These are phyloP conservation scores for Neofusicoccum laricinum DNA, from an alignment of 2,329 filamentous ascomycete genomes.

Conservation along the genomic window DNA sequence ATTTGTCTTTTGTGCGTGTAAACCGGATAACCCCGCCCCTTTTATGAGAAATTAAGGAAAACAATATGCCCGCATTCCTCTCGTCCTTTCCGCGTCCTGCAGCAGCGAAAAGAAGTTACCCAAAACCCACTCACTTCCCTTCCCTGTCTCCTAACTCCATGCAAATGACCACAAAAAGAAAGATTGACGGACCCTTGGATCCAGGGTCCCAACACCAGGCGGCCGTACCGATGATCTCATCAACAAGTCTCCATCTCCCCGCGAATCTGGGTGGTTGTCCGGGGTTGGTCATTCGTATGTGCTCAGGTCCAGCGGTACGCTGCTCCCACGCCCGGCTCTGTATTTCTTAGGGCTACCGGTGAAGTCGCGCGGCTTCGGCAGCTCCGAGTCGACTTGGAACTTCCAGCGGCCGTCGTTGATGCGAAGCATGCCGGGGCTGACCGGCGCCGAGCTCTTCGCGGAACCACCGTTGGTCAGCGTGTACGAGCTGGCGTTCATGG, in stretches of 20 bases:
- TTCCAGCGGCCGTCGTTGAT: conserved; percentile 75
- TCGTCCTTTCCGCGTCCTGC: background rate
- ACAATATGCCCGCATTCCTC: background rate
- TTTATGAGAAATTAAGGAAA: background rate
- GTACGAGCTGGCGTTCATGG: conserved; percentile 73
- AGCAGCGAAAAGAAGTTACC: background rate
- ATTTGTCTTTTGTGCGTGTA: background rate
- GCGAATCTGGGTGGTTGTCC: background rate
- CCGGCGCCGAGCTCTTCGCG: conserved; percentile 18
- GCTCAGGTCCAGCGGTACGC: conserved; percentile 82
- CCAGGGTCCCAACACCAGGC: background rate
- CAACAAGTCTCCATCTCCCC: too few species aligned
- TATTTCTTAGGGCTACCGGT: conserved; percentile 73
- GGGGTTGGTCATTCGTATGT: conserved; percentile 44
- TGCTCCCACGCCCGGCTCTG: conserved; percentile 86
- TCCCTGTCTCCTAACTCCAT: conserved; percentile 7
- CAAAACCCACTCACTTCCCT: background rate
- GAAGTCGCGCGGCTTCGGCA: conserved; percentile 85
- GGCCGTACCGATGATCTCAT: background rate
- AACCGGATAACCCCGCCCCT: background rate
- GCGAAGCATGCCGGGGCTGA: conserved; percentile 25
- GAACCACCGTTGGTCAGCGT: conserved; percentile 51
- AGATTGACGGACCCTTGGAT: background rate
- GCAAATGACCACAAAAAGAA: background rate
- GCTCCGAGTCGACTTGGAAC: conserved; percentile 76